Conservation (phyloP, 768 basidiomycete genomes). For the Xerocomellus chrysenteron region DNA sequence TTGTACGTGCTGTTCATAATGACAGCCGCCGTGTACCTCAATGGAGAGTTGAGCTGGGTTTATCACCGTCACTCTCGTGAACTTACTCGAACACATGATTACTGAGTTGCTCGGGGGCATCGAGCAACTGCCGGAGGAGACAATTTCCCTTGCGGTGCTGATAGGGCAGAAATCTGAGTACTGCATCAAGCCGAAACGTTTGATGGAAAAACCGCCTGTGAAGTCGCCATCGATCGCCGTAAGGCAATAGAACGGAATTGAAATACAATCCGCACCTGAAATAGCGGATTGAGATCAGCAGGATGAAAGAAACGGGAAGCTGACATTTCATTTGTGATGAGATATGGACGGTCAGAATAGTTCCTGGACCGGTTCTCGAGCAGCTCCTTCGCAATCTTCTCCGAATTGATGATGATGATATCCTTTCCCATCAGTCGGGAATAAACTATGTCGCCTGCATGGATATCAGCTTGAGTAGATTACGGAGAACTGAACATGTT, state of each 20-base stretch:
- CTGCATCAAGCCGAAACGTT: neutral
- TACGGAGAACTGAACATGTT: neutral
- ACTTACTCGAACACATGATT: neutral
- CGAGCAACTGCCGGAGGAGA: neutral
- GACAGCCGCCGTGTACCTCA: neutral
- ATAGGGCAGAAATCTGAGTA: too few species aligned
- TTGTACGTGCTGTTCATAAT: neutral
- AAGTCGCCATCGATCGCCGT: neutral
- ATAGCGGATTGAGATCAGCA: neutral
- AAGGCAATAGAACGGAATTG: neutral
- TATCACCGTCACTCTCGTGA: too few species aligned
- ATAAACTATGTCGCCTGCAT: slow-evolving; percentile 7
- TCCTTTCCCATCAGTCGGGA: neutral
- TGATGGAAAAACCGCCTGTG: neutral
- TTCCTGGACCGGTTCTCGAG: neutral
- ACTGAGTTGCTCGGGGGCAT: neutral
- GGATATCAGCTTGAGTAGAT: neutral
- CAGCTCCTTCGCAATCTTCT: neutral
- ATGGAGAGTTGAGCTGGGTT: neutral
- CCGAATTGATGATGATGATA: slow-evolving; percentile 7
- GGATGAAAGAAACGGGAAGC: neutral
- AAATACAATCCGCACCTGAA: neutral
- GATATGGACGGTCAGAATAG: neutral
- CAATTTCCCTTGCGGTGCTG: neutral
- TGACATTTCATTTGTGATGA: neutral